Percentiles rank a stretch among this genome's conserved stretches.
Evolutionary conservation across 2,329 filamentous ascomycete genomes (phyloP).

Genomic region (Colletotrichum sp.): DNA sequence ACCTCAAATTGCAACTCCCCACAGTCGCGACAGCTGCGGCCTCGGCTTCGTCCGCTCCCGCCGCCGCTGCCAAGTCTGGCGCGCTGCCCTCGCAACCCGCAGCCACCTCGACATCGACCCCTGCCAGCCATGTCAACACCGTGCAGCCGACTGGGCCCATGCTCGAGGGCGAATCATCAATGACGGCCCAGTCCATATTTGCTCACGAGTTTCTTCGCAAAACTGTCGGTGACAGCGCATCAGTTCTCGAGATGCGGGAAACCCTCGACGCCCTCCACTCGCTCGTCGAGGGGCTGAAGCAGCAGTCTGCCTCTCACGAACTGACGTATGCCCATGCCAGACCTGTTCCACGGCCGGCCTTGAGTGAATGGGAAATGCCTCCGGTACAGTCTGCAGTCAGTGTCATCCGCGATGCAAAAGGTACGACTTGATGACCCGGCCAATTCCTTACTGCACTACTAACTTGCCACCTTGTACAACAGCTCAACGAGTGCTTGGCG

Average conservation of each 20-base stretch:
- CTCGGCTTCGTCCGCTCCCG: not conserved
- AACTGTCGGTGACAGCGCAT: constrained; percentile 33
- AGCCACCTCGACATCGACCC: not conserved
- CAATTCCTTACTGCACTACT: not conserved
- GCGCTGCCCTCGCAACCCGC: not conserved
- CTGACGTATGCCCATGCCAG: constrained; percentile 28
- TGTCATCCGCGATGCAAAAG: constrained; percentile 16
- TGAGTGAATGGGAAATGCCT: constrained; percentile 18
- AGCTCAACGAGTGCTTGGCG: constrained; percentile 1
- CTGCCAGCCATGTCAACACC: constrained; percentile 21
- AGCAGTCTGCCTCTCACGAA: constrained; percentile 28
- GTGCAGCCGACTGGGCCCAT: constrained; percentile 31
- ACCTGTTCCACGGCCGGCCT: not conserved
- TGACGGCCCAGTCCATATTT: constrained; percentile 51
- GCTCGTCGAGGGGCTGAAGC: constrained; percentile 30
- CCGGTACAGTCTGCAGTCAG: constrained; percentile 19
- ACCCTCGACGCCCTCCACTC: constrained; percentile 38
- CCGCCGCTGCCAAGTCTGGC: not conserved
- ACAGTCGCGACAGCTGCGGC: not conserved
- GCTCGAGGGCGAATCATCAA: constrained; percentile 49
- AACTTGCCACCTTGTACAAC: not conserved
- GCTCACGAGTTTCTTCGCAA: constrained; percentile 49
- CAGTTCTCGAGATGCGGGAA: constrained; percentile 36
- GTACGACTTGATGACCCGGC: not conserved
- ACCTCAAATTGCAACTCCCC: constrained; percentile 33